phyloP scores from a whole-genome alignment of 176 grass and related monocot genomes.

The Thinopyrum elongatum region DNA sequence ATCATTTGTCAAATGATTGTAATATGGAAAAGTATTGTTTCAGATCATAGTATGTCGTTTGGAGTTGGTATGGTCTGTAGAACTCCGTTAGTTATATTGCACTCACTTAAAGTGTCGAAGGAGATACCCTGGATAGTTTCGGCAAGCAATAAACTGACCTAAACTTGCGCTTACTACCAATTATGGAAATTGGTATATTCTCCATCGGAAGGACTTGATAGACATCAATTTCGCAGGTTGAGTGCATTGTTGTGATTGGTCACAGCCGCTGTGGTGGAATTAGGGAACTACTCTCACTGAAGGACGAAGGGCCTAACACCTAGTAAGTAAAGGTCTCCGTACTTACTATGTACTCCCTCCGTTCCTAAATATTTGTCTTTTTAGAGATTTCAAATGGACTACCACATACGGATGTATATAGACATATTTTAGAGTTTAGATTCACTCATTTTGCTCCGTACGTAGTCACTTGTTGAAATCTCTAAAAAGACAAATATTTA shows the following conservation, averaged over 20 bases:
- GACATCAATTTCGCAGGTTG: constrained; percentile 43
- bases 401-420: no score
- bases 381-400: no score
- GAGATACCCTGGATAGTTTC: background rate
- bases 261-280: constrained; percentile 86
- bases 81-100: background rate
- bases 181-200: background rate
- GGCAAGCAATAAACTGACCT: background rate
- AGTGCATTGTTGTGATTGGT: constrained; percentile 76
- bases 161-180: background rate
- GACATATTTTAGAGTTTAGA: no score
- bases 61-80: background rate
- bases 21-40: background rate
- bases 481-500: no score
- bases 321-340: constrained; percentile 36
- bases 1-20: constrained; percentile 3
- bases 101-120: background rate
- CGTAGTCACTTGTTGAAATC: no score
- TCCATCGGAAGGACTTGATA: background rate
- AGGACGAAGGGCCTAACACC: constrained; percentile 32
- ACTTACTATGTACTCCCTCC: background rate
- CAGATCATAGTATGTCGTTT: background rate
- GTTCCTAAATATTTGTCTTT: no score
- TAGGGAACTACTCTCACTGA: constrained; percentile 66
- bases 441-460: no score